Conservation (phyloP, 2,329 filamentous ascomycete species). For the Macrophomina phaseolina region DNA sequence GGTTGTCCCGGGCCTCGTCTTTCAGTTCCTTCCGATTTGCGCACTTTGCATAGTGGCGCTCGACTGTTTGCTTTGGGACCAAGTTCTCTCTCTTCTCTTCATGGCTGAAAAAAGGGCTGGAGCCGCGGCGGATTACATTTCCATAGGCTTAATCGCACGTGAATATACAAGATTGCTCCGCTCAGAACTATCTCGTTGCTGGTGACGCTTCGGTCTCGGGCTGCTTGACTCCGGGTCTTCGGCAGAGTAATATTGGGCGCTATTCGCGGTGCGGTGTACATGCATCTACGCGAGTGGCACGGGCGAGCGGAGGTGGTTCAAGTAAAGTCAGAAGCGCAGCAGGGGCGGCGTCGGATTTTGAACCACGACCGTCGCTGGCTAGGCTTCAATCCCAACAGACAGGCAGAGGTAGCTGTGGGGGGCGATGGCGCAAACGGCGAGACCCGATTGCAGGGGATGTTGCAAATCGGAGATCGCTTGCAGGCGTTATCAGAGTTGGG, state of each 20-base stretch:
- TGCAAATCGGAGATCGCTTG: conserved; percentile 6
- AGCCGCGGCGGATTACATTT: conserved; percentile 7
- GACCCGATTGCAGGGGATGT: neutral
- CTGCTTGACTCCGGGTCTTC: neutral
- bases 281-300: neutral
- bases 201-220: conserved; percentile 4
- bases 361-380: too few relatives aligned
- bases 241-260: neutral
- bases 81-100: conserved; percentile 21
- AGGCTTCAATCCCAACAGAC: neutral
- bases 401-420: neutral
- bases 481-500: conserved; percentile 6
- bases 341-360: neutral
- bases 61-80: conserved; percentile 9
- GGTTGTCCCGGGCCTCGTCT: neutral
- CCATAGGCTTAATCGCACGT: conserved; percentile 20
- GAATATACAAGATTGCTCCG: conserved; percentile 26
- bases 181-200: conserved; percentile 8
- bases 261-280: neutral
- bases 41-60: conserved; percentile 22
- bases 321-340: neutral
- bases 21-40: neutral
- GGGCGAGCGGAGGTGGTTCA: neutral
- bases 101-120: conserved; percentile 22
- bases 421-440: neutral